Evolutionary conservation across 441 rosid species (phyloP), one percentile per base, ranked within the genome.

Genomic region (Populus trichocarpa): DNA sequence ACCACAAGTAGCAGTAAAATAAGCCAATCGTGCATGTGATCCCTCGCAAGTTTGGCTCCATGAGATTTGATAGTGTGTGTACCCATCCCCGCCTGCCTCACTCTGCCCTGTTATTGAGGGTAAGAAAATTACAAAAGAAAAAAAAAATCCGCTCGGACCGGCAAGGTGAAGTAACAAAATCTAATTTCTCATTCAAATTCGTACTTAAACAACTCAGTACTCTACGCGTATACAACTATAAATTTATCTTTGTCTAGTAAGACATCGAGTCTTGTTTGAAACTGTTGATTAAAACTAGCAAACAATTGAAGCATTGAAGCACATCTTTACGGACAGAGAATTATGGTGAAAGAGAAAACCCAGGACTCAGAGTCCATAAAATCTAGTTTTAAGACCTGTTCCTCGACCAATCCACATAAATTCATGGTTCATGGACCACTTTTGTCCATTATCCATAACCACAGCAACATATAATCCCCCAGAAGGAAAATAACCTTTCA

Each of bases 11-110:
- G 86, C 23, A 90, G 0, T 72, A 95, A 89, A 79, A 93, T 93
- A 69, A 93, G 81, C 99, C 97, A 95, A 81, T 95, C 99, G 74
- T 90, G 94, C 87, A 73, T 77, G 82, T 91, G 99, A 65, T 79
- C 65, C 85, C 81, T 83, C 6, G 93, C 90, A 50, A 95, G 86
- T 76, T 81, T 82, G 16, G 79, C 81, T 85, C 96, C 98, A 88
- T 93, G 96, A 40, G 95, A 87, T 79, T 83, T 86, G 28, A 92
- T 75, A 2, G 97, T 90, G 75, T 87, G 89, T 50, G 86, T 76
- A 63, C 90, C 90, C 79, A 83, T 75, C 69, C 85, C 90, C 70
- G 83, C 89, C 75, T 87, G 94, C 13, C 90, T 92, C 93, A 89
- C 90, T 69, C 91, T 81, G 7, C 89, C 77, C 71, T 14, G 20